Evolutionary conservation across 2,329 filamentous ascomycete species (phyloP).

Genomic region (Trichoderma brevicompactum): DNA sequence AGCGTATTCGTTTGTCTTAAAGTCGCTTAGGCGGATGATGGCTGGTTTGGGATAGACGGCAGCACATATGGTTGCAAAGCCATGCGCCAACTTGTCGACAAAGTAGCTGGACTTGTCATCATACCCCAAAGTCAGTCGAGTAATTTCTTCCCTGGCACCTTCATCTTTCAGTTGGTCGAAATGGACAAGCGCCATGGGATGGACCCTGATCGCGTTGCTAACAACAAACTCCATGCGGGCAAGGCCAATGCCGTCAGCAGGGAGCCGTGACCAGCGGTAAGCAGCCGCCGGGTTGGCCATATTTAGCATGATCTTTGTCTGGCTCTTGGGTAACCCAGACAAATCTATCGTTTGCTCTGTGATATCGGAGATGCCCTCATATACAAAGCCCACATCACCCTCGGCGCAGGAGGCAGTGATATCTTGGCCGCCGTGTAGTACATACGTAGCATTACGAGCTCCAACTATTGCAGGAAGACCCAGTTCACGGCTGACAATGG

Average conservation of each 20-base stretch:
- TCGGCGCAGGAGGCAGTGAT: conserved; percentile 47
- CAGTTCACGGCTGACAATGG: conserved; percentile 48
- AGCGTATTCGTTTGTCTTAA: conserved; percentile 49
- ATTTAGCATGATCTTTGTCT: conserved; percentile 46
- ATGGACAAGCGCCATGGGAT: conserved; percentile 45
- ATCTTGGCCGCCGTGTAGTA: conserved; percentile 44
- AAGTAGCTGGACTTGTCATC: conserved; percentile 45
- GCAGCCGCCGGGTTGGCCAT: conserved; percentile 45
- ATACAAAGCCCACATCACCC: conserved; percentile 44
- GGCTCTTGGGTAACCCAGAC: conserved; percentile 32
- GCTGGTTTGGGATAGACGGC: conserved; percentile 45
- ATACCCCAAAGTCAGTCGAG: conserved; percentile 40
- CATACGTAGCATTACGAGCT: conserved; percentile 42
- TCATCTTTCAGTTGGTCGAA: conserved; percentile 40
- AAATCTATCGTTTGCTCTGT: conserved; percentile 40
- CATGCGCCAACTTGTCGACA: conserved; percentile 44
- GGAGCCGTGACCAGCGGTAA: conserved; percentile 47
- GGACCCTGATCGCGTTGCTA: conserved; percentile 44
- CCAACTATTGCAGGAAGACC: conserved; percentile 46
- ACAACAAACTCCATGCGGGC: conserved; percentile 48
- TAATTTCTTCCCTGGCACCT: conserved; percentile 37
- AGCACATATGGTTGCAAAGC: conserved; percentile 45
- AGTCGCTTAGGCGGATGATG: conserved; percentile 47
- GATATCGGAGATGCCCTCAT: conserved; percentile 43
- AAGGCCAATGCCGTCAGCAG: conserved; percentile 45